These are phyloP conservation scores for Boletus barrowsii DNA, from an alignment of 768 basidiomycete genomes.

Conservation along the genomic window DNA sequence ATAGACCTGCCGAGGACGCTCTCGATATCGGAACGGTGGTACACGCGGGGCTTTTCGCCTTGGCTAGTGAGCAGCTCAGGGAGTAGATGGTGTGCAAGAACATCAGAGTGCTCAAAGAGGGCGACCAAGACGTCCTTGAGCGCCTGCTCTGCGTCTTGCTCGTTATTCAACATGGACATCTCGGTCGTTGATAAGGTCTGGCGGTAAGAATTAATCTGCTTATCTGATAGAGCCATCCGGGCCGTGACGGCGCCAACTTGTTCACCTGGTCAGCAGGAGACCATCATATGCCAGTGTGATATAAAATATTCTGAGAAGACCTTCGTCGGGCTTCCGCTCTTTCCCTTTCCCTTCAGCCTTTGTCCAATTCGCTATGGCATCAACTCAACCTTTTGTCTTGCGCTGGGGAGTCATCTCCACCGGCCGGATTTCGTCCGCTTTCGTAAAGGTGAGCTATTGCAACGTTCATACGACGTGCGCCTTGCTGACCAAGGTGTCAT, in stretches of 20 bases:
- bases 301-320: slow-evolving; percentile 5
- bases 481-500: background rate
- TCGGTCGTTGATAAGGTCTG: background rate
- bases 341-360: background rate
- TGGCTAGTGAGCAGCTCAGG: slow-evolving; percentile 45
- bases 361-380: slow-evolving; percentile 12
- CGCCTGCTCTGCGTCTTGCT: slow-evolving; percentile 7
- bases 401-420: slow-evolving; percentile 91
- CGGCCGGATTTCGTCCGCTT: slow-evolving; percentile 64
- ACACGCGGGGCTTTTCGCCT: slow-evolving; percentile 17
- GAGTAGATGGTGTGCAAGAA: slow-evolving; percentile 50
- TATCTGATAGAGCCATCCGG: slow-evolving; percentile 5
- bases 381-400: slow-evolving; percentile 41
- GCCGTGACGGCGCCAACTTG: background rate
- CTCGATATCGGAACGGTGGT: slow-evolving; percentile 39
- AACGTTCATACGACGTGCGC: background rate
- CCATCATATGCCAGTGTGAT: background rate
- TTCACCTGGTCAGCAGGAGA: slow-evolving; percentile 6
- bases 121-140: slow-evolving; percentile 37
- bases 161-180: slow-evolving; percentile 2
- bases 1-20: slow-evolving; percentile 57
- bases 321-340: background rate
- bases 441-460: slow-evolving; percentile 56
- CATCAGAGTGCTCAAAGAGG: slow-evolving; percentile 68
- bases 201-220: background rate